These are phyloP conservation scores for Aspergillus tubingensis DNA, from an alignment of 2,329 filamentous ascomycete genomes.

Conservation along the genomic window DNA sequence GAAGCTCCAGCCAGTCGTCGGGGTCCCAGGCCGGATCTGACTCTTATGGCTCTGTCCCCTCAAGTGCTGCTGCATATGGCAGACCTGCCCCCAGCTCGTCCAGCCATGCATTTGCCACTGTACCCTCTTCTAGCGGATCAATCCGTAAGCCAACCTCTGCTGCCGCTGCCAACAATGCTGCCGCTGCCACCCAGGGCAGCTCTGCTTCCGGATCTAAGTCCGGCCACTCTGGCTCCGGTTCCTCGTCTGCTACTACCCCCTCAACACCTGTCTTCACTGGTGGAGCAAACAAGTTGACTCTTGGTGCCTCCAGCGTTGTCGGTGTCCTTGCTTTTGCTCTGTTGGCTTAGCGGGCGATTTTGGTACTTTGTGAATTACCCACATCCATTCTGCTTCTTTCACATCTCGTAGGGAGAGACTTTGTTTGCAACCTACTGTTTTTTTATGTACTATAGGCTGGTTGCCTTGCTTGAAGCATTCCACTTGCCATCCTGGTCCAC, in stretches of 20 bases:
- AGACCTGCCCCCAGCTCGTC: background rate
- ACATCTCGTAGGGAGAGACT: no score
- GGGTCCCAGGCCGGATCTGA: background rate
- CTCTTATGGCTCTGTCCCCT: background rate
- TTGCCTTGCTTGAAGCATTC: background rate
- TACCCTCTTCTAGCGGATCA: background rate
- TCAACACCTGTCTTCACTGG: constrained; percentile 27
- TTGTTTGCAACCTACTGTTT: background rate
- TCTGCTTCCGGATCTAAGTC: constrained; percentile 6
- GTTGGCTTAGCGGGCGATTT: constrained; percentile 14
- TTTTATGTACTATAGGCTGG: constrained; percentile 3
- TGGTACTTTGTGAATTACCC: background rate
- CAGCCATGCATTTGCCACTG: background rate
- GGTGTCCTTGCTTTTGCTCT: constrained; percentile 21
- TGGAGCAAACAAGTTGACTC: constrained; percentile 21
- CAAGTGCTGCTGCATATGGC: background rate
- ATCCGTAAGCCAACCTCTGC: background rate
- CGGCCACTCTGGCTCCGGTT: constrained; percentile 1
- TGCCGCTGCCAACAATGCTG: background rate
- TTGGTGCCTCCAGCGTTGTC: constrained; percentile 18
- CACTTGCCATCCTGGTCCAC: background rate
- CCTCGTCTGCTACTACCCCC: constrained; percentile 18
- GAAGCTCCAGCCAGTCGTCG: background rate
- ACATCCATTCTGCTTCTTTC: background rate
- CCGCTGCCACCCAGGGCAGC: background rate